Evolutionary conservation across 116 monocot species (phyloP).

Genomic region (Posidonia oceanica): DNA sequence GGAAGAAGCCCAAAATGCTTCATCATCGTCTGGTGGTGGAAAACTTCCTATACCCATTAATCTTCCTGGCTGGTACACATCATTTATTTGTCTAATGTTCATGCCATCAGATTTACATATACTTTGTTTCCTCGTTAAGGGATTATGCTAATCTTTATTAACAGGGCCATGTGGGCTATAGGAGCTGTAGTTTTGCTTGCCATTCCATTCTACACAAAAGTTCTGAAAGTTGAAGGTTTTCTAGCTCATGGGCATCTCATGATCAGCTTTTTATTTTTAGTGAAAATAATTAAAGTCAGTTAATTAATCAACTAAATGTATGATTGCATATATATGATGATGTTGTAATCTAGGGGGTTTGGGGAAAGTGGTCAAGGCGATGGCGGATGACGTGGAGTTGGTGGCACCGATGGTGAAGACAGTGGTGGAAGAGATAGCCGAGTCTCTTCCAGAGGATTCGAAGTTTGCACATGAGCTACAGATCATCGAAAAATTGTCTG

Average conservation of each 20-base stretch:
- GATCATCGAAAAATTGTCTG: conserved; percentile 5
- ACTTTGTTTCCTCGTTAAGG: too few relatives aligned
- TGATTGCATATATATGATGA: too few relatives aligned
- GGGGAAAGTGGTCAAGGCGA: background rate
- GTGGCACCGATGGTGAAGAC: conserved; percentile 9
- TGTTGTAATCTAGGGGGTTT: conserved; percentile 2
- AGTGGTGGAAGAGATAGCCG: background rate
- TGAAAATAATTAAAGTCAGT: too few relatives aligned
- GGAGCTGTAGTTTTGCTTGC: conserved; percentile 5
- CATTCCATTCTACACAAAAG: conserved; percentile 5
- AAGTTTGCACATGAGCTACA: background rate
- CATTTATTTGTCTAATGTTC: too few relatives aligned
- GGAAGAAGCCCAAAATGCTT: too few relatives aligned
- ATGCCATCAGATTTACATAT: too few relatives aligned
- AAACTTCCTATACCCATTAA: too few relatives aligned
- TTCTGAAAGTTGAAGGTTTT: conserved; percentile 6
- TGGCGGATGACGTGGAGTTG: conserved; percentile 7
- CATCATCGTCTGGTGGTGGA: too few relatives aligned
- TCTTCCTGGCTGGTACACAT: too few relatives aligned
- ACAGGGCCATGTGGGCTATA: conserved; percentile 1
- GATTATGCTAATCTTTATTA: background rate
- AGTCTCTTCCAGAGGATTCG: conserved; percentile 7
- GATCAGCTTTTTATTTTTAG: too few relatives aligned
- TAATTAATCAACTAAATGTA: too few relatives aligned
- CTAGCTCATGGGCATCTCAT: too few relatives aligned